Percentiles rank a stretch among this genome's conserved stretches.
phyloP scores from a whole-genome alignment of 2,329 filamentous ascomycete genomes.

The Fusarium albidum region DNA sequence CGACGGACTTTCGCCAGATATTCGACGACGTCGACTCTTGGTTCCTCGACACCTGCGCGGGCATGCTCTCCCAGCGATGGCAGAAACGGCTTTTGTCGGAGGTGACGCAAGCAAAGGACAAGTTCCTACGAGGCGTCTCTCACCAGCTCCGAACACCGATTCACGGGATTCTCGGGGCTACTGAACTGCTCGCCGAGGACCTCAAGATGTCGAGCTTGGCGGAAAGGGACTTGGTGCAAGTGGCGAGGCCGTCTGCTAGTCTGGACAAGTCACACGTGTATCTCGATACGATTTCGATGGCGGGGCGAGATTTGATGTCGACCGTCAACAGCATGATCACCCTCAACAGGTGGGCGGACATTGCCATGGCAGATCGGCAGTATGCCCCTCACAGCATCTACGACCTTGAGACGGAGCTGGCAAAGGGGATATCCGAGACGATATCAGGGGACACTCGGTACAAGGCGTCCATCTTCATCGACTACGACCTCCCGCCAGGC shows the following conservation, averaged over 20 bases:
- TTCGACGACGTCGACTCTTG: slow-evolving; percentile 57
- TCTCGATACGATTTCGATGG: slow-evolving; percentile 47
- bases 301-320: slow-evolving; percentile 52
- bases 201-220: slow-evolving; percentile 36
- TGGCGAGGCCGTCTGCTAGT: slow-evolving; percentile 8
- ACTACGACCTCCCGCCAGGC: slow-evolving; percentile 16
- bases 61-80: slow-evolving; percentile 47
- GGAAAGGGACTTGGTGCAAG: not conserved
- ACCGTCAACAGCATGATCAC: slow-evolving; percentile 56
- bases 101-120: slow-evolving; percentile 53
- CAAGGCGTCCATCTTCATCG: slow-evolving; percentile 28
- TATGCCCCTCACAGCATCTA: slow-evolving; percentile 34
- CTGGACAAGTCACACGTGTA: slow-evolving; percentile 22
- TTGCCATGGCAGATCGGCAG: slow-evolving; percentile 41
- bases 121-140: slow-evolving; percentile 54
- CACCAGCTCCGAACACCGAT: slow-evolving; percentile 58
- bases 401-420: slow-evolving; percentile 22
- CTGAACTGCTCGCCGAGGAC: slow-evolving; percentile 52
- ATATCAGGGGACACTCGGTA: slow-evolving; percentile 15
- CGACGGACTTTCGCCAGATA: slow-evolving; percentile 51
- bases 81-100: slow-evolving; percentile 50
- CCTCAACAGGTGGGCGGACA: slow-evolving; percentile 49
- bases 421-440: slow-evolving; percentile 9
- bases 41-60: slow-evolving; percentile 52
- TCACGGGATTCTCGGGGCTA: slow-evolving; percentile 52